phyloP scores from a whole-genome alignment of 768 basidiomycete genomes.

The Clitopilus passeckerianus region DNA sequence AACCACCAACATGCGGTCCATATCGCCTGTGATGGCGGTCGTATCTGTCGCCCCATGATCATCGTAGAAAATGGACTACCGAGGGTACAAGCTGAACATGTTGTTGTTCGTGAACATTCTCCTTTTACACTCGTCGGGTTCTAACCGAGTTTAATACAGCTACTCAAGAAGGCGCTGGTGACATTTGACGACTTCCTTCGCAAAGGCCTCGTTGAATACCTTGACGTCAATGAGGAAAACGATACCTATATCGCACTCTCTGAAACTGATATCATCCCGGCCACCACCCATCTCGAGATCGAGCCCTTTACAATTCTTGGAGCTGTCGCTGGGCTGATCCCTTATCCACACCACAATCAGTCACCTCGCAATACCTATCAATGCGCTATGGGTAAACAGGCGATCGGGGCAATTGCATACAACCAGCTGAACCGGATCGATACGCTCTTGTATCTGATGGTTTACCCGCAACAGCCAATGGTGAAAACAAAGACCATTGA shows the following conservation, averaged over 20 bases:
- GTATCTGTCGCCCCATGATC: constrained; percentile 96
- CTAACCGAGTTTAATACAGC: constrained; percentile 33
- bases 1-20: constrained; percentile 93
- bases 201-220: constrained; percentile 92
- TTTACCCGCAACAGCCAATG: constrained; percentile 99
- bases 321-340: constrained; percentile 96
- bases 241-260: constrained; percentile 95
- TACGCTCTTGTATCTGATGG: constrained; percentile 94
- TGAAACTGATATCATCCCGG: constrained; percentile 75
- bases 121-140: constrained; percentile 3
- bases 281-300: constrained; percentile 95
- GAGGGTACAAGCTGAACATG: constrained; percentile 76
- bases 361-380: constrained; percentile 99
- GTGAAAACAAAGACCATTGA: constrained; percentile 99
- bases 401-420: constrained; percentile 97
- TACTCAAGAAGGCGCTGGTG: constrained; percentile 72
- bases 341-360: constrained; percentile 99
- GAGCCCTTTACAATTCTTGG: constrained; percentile 98
- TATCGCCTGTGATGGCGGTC: constrained; percentile 94
- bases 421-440: constrained; percentile 98
- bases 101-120: constrained; percentile 46
- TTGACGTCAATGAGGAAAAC: constrained; percentile 99
- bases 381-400: constrained; percentile 99
- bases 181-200: constrained; percentile 93
- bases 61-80: constrained; percentile 84